Evolutionary conservation across 2,329 filamentous ascomycete species (phyloP), one percentile per base, ranked within the genome.

Genomic region (Ophiostoma montium): DNA sequence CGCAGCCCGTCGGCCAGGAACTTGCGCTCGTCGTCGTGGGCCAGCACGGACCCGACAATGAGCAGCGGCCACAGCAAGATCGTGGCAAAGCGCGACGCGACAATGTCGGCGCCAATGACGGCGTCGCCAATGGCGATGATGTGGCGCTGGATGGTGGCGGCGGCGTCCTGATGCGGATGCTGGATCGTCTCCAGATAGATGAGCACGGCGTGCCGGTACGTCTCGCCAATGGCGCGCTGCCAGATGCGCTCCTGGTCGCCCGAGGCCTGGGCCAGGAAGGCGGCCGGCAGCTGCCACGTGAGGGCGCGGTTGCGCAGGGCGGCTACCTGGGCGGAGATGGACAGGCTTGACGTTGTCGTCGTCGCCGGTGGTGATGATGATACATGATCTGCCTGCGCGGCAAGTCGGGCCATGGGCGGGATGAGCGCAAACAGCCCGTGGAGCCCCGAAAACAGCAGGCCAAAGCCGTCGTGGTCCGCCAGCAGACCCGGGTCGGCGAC

Each of bases 371-470:
- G n/a, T n/a, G n/a, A n/a, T n/a, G n/a, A n/a, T n/a, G n/a, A n/a
- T n/a, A 31, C 30, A 31, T 27, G 18, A 16, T 16, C 36, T 5
- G 33, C 48, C 3, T n/a, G n/a, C n/a, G 41, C 52, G 2, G 54
- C 54, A n/a, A 57, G 44, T 1, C 47, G 51, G 11, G 36, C 49
- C 3, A 55, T 48, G 16, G 46, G 50, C 19, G 50, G 50, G 11
- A 57, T 55, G 27, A 57, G 47, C 15, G 48, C 50, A 46, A 56
- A 54, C 5, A 57, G 52, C 0, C 51, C 52, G 48, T 56, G 54
- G 44, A 55, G 23, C 23, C 54, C 55, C 5, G 48, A 49, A 11
- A 57, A 51, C n/a, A 56, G 33, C 23, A 50, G n/a, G n/a, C 55
- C 55, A 23, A 50, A 55, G 18, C 50, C 49, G 19, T 49, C 50